A percentile compares a stretch with the other conserved stretches of the same genome.
phyloP scores from a whole-genome alignment of 805 yeast genomes.

The Ogataea pini region DNA sequence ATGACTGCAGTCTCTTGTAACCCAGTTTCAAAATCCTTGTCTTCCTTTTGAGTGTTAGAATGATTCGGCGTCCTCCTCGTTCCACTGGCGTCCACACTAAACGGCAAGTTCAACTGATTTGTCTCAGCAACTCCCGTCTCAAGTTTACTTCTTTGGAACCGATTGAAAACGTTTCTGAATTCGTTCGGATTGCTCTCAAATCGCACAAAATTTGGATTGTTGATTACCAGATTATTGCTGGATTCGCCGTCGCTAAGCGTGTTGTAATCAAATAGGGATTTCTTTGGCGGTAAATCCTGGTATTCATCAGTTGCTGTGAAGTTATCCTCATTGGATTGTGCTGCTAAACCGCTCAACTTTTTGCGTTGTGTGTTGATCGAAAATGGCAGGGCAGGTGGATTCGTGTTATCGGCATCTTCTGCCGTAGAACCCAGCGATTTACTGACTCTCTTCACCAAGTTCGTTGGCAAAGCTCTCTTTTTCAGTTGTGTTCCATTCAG shows the following conservation, averaged over 20 bases:
- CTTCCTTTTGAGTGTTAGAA: slow-evolving; percentile 14
- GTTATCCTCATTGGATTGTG: slow-evolving; percentile 18
- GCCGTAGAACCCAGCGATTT: slow-evolving; percentile 54
- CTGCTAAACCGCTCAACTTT: slow-evolving; percentile 13
- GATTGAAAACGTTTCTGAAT: slow-evolving; percentile 48
- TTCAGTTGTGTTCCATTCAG: slow-evolving; percentile 41
- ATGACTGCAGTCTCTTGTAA: slow-evolving; percentile 63
- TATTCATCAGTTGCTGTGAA: slow-evolving; percentile 28
- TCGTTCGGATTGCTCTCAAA: slow-evolving; percentile 43
- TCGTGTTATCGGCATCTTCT: slow-evolving; percentile 25
- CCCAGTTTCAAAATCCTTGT: slow-evolving; percentile 28
- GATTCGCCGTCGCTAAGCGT: slow-evolving; percentile 42
- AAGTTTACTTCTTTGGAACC: slow-evolving; percentile 27
- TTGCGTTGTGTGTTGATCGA: slow-evolving; percentile 25
- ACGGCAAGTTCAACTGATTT: slow-evolving; percentile 18
- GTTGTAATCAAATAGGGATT: slow-evolving; percentile 50
- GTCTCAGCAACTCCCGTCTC: slow-evolving; percentile 10
- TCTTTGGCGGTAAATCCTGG: slow-evolving; percentile 50
- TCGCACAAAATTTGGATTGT: slow-evolving; percentile 34
- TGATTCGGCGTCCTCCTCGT: neutral
- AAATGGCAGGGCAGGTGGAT: slow-evolving; percentile 27
- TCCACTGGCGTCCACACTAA: slow-evolving; percentile 11
- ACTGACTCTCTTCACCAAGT: slow-evolving; percentile 44
- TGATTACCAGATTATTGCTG: slow-evolving; percentile 37
- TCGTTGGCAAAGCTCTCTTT: slow-evolving; percentile 49